These are phyloP conservation scores for Saccharomycopsis babjevae DNA, from an alignment of 805 yeast genomes.

Conservation along the genomic window DNA sequence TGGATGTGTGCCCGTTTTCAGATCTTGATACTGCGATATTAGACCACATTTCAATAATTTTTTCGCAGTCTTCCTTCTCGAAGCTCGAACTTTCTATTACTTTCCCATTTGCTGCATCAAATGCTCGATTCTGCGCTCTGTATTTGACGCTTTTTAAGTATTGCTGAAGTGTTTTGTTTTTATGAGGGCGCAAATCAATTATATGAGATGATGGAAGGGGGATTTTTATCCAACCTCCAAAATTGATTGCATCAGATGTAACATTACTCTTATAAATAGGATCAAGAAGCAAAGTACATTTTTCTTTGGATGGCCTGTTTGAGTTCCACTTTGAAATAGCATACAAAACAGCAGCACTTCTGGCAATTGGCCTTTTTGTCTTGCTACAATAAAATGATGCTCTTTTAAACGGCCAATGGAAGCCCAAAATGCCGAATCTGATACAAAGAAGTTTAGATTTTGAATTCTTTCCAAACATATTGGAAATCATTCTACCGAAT, in stretches of 20 bases:
- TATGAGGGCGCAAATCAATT: slow-evolving; percentile 1
- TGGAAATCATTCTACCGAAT: not conserved
- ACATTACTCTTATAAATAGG: not conserved
- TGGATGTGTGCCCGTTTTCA: not conserved
- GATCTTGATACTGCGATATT: not conserved
- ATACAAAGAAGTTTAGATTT: not conserved
- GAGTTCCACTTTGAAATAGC: not conserved
- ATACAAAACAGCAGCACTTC: not conserved
- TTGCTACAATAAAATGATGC: not conserved
- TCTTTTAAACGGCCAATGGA: not conserved
- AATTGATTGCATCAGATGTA: not conserved
- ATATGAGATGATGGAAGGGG: not conserved
- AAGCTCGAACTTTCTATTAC: not conserved
- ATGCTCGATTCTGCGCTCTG: not conserved
- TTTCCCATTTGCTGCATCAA: not conserved
- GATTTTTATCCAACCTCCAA: not conserved
- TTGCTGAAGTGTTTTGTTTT: not conserved
- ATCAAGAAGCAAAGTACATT: not conserved
- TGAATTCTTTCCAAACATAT: not conserved
- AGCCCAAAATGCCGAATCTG: not conserved
- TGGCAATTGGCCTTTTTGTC: not conserved
- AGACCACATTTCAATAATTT: not conserved
- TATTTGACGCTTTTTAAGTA: not conserved
- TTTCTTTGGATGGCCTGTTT: not conserved
- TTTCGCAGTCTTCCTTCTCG: not conserved